phyloP scores from a whole-genome alignment of 1,284 basidiomycete species.

The Ganoderma meredithae region DNA sequence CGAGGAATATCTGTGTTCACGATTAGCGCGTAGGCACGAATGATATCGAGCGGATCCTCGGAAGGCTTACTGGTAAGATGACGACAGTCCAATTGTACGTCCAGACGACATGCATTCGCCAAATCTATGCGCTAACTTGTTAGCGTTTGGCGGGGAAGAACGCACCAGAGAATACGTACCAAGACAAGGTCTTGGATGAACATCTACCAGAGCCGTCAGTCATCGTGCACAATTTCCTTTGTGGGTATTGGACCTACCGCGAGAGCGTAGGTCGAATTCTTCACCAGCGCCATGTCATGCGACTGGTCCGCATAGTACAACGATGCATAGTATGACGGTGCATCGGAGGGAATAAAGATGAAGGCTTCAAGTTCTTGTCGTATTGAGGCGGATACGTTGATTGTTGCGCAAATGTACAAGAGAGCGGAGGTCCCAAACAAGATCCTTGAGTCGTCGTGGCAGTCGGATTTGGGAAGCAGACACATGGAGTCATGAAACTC shows the following conservation, averaged over 20 bases:
- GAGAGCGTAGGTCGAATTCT: slow-evolving; percentile 8
- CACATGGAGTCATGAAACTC: neutral
- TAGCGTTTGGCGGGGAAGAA: neutral
- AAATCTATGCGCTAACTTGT: slow-evolving; percentile 5
- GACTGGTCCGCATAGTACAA: slow-evolving; percentile 2
- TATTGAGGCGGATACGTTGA: slow-evolving; percentile 10
- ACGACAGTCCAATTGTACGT: slow-evolving; percentile 8
- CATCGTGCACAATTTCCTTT: neutral
- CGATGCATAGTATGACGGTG: slow-evolving; percentile 13
- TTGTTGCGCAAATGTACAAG: slow-evolving; percentile 13
- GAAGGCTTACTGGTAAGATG: slow-evolving; percentile 10
- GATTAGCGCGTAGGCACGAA: neutral
- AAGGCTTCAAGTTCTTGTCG: slow-evolving; percentile 19
- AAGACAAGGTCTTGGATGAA: slow-evolving; percentile 2
- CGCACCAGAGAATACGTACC: neutral
- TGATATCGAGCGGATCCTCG: neutral
- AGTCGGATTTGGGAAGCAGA: neutral
- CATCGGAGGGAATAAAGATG: slow-evolving; percentile 2
- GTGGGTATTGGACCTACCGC: slow-evolving; percentile 7
- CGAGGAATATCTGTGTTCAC: neutral
- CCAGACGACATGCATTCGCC: slow-evolving; percentile 22
- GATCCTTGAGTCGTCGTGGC: slow-evolving; percentile 1
- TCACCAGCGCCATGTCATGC: neutral
- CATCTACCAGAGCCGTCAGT: neutral
- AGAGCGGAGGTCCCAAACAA: slow-evolving; percentile 11